Conservation (phyloP, 495 filamentous ascomycete genomes). For the Penicillium canariense region DNA sequence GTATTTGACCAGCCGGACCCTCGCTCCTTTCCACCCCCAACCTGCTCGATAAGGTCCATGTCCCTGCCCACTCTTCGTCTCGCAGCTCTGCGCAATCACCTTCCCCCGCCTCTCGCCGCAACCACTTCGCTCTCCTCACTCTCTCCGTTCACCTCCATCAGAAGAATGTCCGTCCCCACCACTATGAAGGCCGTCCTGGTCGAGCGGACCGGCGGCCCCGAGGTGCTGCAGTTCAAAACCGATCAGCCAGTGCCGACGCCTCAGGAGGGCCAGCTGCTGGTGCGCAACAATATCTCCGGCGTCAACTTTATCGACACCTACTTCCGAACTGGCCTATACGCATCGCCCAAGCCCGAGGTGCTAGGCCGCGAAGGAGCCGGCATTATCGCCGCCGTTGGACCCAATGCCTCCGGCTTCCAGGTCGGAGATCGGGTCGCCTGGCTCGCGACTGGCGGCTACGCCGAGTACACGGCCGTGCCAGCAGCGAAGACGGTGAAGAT, state of each 20-base stretch:
- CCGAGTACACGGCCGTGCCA: slow-evolving; percentile 69
- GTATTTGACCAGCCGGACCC: slow-evolving; percentile 2
- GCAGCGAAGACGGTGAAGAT: slow-evolving; percentile 58
- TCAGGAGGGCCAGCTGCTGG: slow-evolving; percentile 68
- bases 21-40: slow-evolving; percentile 1
- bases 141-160: slow-evolving; percentile 5
- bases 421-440: slow-evolving; percentile 69
- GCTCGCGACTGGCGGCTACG: slow-evolving; percentile 63
- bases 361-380: slow-evolving; percentile 83
- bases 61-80: slow-evolving; percentile 23
- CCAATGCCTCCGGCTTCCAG: slow-evolving; percentile 48
- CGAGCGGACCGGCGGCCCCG: slow-evolving; percentile 71
- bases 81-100: slow-evolving; percentile 23
- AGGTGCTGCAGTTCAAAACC: slow-evolving; percentile 73
- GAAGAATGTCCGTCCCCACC: slow-evolving; percentile 50
- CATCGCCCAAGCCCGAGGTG: slow-evolving; percentile 69
- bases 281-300: slow-evolving; percentile 83
- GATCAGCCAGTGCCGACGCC: slow-evolving; percentile 74
- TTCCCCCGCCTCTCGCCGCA: neutral
- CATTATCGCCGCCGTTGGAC: slow-evolving; percentile 53
- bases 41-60: slow-evolving; percentile 5
- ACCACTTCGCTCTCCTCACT: neutral
- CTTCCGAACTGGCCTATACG: slow-evolving; percentile 88
- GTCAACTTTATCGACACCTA: slow-evolving; percentile 90
- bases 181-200: slow-evolving; percentile 77